Evolutionary conservation across 2,329 filamentous ascomycete genomes (phyloP).

Genomic region (Penicillium brasilianum): DNA sequence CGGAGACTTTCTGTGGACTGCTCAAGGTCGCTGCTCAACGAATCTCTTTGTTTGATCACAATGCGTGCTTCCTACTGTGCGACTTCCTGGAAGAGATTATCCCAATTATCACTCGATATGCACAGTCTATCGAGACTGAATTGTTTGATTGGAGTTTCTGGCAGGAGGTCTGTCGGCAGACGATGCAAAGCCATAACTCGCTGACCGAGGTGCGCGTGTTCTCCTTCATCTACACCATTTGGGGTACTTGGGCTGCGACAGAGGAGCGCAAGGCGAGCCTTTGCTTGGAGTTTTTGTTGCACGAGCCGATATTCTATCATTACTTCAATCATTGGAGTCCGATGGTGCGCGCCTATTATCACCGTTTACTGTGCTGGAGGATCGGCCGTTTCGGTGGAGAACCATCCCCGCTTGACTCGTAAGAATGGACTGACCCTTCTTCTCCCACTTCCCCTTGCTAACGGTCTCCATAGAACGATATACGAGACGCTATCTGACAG

Average conservation of each 20-base stretch:
- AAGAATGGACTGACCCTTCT: conserved; percentile 46
- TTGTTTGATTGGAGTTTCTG: conserved; percentile 74
- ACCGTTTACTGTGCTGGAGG: conserved; percentile 88
- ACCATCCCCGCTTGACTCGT: conserved; percentile 69
- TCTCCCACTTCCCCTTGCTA: conserved; percentile 6
- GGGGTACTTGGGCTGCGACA: conserved; percentile 72
- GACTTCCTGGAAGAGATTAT: conserved; percentile 87
- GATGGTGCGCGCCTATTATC: conserved; percentile 92
- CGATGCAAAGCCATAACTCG: conserved; percentile 82
- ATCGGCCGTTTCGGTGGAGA: conserved; percentile 76
- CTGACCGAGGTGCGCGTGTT: conserved; percentile 87
- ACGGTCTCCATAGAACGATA: conserved; percentile 63
- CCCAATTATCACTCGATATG: conserved; percentile 67
- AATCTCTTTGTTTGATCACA: conserved; percentile 80
- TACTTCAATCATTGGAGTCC: conserved; percentile 95
- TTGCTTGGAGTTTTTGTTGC: conserved; percentile 76
- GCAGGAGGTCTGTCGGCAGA: conserved; percentile 77
- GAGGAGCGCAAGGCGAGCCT: conserved; percentile 70
- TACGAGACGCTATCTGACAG: conserved; percentile 70
- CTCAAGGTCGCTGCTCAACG: conserved; percentile 75
- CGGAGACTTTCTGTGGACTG: conserved; percentile 73
- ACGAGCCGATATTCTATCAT: conserved; percentile 74
- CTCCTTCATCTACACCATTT: conserved; percentile 79
- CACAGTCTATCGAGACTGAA: conserved; percentile 52
- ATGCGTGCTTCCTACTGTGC: conserved; percentile 85